Evolutionary conservation across 495 filamentous ascomycete genomes (phyloP), one percentile per base, ranked within the genome.

Genomic region (Usnea hakonensis): DNA sequence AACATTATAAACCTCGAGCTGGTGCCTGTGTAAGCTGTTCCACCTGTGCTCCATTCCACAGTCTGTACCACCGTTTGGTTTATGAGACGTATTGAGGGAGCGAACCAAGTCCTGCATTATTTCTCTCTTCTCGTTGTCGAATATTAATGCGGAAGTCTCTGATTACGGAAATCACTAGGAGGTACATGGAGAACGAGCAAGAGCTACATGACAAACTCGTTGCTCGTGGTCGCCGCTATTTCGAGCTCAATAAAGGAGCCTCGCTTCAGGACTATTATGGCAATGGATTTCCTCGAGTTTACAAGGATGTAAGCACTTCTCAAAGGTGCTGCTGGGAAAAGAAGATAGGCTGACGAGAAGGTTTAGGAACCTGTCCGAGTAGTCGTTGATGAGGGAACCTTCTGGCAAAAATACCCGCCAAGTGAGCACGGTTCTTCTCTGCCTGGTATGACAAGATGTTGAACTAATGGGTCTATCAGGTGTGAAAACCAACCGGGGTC

Each of bases 241-340:
- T 63, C 38, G 60, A 66, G 28, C 53, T 66, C 41, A 66, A 66
- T 9, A 58, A 66, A 32, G 55, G 17, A 28, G 36, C 60, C n/a
- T 58, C 44, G 37, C 64, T 66, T 13, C 64, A 66, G 32, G 60
- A 63, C 13, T 66, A 66, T 30, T 63, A 58, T 23, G 64, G 64
- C 16, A 43, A 63, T 26, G 4, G 37, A 14, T 66, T 66, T 30
- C 64, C 64, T n/a, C 41, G 60, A 35, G 60, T 58, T 16, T 66
- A 62, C 40, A 66, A 59, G 44, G 64, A 66, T 23, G 64, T 65
- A 30, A 53, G 58, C 40, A 36, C 4, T 26, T n/a, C 35, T 13
- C n/a, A n/a, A n/a, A n/a, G 23, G 26, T 5, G 53, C 1, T 21
- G 7, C 13, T 5, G 16, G 11, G 50, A 56, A 17, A 14, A 2